A percentile compares a stretch with the other conserved stretches of the same genome.
Evolutionary conservation across 2,329 filamentous ascomycete species (phyloP).

Genomic region (Tolypocladium tropicale): DNA sequence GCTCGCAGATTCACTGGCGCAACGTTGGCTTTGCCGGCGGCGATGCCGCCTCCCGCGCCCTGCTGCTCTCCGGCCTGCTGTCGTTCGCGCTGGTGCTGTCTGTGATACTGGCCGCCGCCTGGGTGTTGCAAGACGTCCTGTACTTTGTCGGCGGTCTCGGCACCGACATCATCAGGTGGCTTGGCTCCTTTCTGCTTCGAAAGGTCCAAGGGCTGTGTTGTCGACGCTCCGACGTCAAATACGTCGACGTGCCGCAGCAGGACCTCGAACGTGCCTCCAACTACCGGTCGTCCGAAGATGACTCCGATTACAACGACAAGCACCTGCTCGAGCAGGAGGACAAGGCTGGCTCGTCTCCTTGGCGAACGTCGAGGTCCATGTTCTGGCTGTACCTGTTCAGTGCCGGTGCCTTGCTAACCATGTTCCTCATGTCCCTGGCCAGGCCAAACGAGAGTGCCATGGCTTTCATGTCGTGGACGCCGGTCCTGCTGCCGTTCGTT

Average conservation of each 20-base stretch:
- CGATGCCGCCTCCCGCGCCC: constrained; percentile 17
- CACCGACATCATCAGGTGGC: constrained; percentile 16
- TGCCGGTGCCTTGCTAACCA: constrained; percentile 7
- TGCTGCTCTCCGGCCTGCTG: constrained; percentile 19
- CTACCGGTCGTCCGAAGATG: constrained; percentile 3
- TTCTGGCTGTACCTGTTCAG: constrained; percentile 7
- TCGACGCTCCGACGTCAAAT: background rate
- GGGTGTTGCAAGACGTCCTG: constrained; percentile 15
- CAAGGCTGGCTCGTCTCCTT: too few relatives aligned
- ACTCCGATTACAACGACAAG: background rate
- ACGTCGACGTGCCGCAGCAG: constrained; percentile 13
- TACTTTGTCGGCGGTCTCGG: constrained; percentile 10
- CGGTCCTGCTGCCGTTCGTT: constrained; percentile 20
- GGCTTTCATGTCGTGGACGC: constrained; percentile 24
- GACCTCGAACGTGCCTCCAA: constrained; percentile 10
- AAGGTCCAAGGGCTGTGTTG: background rate
- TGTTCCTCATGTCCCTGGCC: constrained; percentile 10
- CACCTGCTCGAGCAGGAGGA: background rate
- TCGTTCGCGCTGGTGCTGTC: constrained; percentile 12
- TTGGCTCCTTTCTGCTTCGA: constrained; percentile 5
- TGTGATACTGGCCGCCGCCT: constrained; percentile 8
- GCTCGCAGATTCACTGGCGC: constrained; percentile 24
- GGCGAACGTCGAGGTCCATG: background rate
- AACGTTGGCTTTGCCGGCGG: constrained; percentile 20
- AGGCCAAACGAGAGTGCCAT: constrained; percentile 20